A percentile compares a stretch with the other conserved stretches of the same genome.
Conservation (phyloP, 2,329 filamentous ascomycete species). For the Elsinoe necatrix region DNA sequence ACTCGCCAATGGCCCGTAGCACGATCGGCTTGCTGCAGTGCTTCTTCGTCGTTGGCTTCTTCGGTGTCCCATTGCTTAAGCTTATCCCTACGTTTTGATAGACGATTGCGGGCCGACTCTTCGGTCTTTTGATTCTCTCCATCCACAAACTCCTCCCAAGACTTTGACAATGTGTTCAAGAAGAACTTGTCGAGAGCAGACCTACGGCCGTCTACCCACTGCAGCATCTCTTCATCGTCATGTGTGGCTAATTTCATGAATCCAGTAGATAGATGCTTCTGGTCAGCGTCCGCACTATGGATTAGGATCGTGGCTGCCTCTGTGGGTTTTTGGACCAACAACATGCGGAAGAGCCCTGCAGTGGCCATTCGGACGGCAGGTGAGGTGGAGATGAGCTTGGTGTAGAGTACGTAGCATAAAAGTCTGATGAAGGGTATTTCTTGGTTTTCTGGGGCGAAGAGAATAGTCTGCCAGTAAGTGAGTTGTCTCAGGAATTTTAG, state of each 20-base stretch:
- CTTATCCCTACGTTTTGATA: constrained; percentile 70
- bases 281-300: constrained; percentile 61
- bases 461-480: constrained; percentile 90
- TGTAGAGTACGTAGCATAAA: constrained; percentile 88
- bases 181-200: constrained; percentile 74
- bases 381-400: constrained; percentile 67
- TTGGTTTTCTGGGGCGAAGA: constrained; percentile 66
- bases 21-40: constrained; percentile 72
- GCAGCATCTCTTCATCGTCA: constrained; percentile 79
- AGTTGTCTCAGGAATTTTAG: constrained; percentile 73
- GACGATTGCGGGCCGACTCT: constrained; percentile 61
- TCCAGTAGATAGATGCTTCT: constrained; percentile 61
- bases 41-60: constrained; percentile 58
- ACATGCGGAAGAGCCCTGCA: constrained; percentile 79
- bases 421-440: constrained; percentile 78
- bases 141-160: constrained; percentile 81
- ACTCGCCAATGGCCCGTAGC: constrained; percentile 87
- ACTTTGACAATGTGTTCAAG: constrained; percentile 67
- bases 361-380: constrained; percentile 63
- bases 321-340: constrained; percentile 85
- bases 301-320: constrained; percentile 68
- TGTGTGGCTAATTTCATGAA: constrained; percentile 80
- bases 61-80: constrained; percentile 72
- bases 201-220: constrained; percentile 79
- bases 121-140: constrained; percentile 73